phyloP scores from a whole-genome alignment of 2,329 filamentous ascomycete species.

The Metarhizium sp. region DNA sequence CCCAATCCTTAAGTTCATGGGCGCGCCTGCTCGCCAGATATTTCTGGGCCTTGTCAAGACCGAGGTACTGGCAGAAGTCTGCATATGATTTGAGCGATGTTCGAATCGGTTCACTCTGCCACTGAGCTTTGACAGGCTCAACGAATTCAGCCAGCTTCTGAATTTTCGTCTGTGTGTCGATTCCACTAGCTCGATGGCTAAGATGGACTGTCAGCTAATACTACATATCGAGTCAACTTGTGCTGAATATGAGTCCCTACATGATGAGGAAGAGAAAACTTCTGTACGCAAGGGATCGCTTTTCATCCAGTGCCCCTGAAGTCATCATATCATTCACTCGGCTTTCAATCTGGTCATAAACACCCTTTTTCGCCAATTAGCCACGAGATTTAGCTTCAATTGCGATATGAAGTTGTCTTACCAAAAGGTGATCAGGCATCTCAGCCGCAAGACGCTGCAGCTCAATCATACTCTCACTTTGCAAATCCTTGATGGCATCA shows the following conservation, averaged over 20 bases:
- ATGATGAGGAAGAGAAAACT: constrained; percentile 92
- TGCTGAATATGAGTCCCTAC: constrained; percentile 29
- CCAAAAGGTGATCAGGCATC: constrained; percentile 82
- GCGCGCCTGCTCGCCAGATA: constrained; percentile 70
- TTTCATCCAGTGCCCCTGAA: constrained; percentile 66
- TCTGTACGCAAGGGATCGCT: constrained; percentile 74
- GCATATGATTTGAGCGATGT: constrained; percentile 63
- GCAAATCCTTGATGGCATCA: constrained; percentile 83
- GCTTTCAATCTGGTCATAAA: constrained; percentile 78
- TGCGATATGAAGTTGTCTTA: constrained; percentile 26
- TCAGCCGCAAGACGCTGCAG: constrained; percentile 80
- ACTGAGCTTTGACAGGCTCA: constrained; percentile 69
- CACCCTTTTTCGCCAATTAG: constrained; percentile 38
- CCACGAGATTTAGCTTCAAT: neutral
- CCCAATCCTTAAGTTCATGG: constrained; percentile 75
- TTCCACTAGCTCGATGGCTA: constrained; percentile 69
- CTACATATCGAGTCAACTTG: neutral
- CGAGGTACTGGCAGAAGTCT: constrained; percentile 71
- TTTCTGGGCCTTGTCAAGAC: constrained; percentile 67
- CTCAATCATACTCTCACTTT: constrained; percentile 76
- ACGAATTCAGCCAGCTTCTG: constrained; percentile 68
- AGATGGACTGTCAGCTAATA: neutral
- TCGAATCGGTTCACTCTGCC: constrained; percentile 64
- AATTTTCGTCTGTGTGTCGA: constrained; percentile 63
- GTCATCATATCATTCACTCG: constrained; percentile 74